A percentile compares a stretch with the other conserved stretches of the same genome.
Evolutionary conservation across 305 asterid genomes (phyloP).

Genomic region (Solanum hybrid): DNA sequence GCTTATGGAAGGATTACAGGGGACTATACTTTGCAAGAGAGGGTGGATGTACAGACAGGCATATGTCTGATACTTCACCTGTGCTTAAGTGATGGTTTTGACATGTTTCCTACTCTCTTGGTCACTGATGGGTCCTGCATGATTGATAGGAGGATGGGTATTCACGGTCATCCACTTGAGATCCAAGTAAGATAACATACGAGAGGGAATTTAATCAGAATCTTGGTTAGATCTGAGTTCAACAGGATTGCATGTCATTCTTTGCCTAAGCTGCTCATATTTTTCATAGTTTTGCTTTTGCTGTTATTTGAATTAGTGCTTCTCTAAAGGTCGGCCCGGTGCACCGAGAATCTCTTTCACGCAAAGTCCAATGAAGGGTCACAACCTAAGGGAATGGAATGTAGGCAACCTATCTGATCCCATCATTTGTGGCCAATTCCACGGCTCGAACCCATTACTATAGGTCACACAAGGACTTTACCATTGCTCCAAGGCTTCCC

Average conservation of each 20-base stretch:
- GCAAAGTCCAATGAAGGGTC: not conserved
- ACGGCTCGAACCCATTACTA: not conserved
- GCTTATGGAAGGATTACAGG: constrained; percentile 80
- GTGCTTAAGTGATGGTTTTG: constrained; percentile 74
- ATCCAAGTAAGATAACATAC: constrained; percentile 45
- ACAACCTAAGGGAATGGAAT: not conserved
- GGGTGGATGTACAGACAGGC: constrained; percentile 81
- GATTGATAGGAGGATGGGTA: constrained; percentile 87
- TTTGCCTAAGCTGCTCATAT: not conserved
- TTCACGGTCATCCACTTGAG: constrained; percentile 85
- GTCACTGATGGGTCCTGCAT: constrained; percentile 90
- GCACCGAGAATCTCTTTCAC: not conserved
- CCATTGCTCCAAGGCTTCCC: not conserved
- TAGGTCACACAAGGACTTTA: not conserved
- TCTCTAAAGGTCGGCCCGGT: not conserved
- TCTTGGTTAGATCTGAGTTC: not conserved
- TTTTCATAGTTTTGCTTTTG: not conserved
- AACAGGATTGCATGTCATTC: not conserved
- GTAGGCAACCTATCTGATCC: not conserved
- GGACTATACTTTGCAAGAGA: constrained; percentile 63
- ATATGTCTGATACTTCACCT: constrained; percentile 51
- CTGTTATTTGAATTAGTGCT: not conserved
- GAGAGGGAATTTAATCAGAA: not conserved
- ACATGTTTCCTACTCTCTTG: constrained; percentile 78
- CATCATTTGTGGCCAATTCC: not conserved